phyloP scores from a whole-genome alignment of 1,139 yeast species.

The Yamadazyma dendronema region DNA sequence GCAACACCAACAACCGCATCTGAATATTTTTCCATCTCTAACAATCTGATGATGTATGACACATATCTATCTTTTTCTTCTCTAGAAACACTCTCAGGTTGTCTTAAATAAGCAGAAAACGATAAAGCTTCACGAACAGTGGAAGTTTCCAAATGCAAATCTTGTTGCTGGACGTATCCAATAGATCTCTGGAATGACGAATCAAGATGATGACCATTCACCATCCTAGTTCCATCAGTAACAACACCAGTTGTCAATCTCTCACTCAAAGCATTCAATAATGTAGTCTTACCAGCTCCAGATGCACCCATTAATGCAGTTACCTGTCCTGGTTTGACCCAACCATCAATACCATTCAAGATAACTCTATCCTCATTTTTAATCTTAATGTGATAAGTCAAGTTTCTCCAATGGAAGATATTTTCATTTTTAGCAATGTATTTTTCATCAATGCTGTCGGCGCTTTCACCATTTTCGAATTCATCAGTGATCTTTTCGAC shows the following conservation, averaged over 20 bases:
- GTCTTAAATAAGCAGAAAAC: conserved; percentile 77
- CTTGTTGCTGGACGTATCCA: conserved; percentile 84
- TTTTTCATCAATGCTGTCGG: conserved; percentile 5
- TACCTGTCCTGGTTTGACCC: conserved; percentile 65
- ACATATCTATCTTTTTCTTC: conserved; percentile 68
- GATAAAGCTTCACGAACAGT: conserved; percentile 77
- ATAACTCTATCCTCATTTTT: conserved; percentile 62
- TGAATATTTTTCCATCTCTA: conserved; percentile 72
- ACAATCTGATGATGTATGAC: conserved; percentile 61
- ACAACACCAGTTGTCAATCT: conserved; percentile 78
- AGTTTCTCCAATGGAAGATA: conserved; percentile 74
- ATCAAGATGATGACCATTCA: conserved; percentile 68
- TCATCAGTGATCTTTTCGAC: conserved; percentile 7
- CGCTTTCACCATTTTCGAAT: conserved; percentile 3
- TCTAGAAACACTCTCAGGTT: conserved; percentile 51
- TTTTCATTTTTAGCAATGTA: conserved; percentile 20
- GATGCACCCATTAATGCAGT: conserved; percentile 75
- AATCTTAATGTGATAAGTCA: conserved; percentile 70
- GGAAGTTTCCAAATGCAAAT: conserved; percentile 66
- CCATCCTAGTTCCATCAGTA: conserved; percentile 67
- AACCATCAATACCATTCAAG: conserved; percentile 71
- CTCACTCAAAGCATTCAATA: conserved; percentile 69
- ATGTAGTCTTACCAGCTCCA: conserved; percentile 84
- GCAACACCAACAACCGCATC: conserved; percentile 84
- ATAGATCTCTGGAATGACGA: conserved; percentile 76